Conservation (phyloP, 164 flowering plant species). For the Vitis amurensis region DNA sequence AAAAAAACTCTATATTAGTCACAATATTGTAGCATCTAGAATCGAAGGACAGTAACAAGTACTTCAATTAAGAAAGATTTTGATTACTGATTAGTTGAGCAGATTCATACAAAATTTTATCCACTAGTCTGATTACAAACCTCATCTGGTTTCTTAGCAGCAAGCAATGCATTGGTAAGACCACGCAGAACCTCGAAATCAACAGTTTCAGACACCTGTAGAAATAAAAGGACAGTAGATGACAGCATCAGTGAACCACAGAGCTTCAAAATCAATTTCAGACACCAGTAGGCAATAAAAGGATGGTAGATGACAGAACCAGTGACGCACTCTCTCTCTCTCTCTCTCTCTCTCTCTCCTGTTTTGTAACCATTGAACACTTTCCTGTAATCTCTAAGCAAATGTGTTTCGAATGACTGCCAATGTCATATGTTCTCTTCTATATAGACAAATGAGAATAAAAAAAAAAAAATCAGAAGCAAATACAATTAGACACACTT, state of each 20-base stretch:
- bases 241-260: not conserved
- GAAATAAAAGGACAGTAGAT: conserved; percentile 11
- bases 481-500: too few species aligned
- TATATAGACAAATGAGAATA: too few species aligned
- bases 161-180: conserved; percentile 78
- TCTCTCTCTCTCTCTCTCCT: too few species aligned
- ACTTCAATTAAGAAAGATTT: too few species aligned
- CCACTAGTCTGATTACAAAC: conserved; percentile 34
- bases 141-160: conserved; percentile 90
- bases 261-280: conserved; percentile 52
- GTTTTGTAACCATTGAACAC: too few species aligned
- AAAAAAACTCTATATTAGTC: too few species aligned
- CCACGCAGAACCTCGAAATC: conserved; percentile 79
- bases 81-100: not conserved
- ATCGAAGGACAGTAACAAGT: too few species aligned
- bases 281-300: conserved; percentile 45
- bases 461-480: too few species aligned
- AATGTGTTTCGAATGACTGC: too few species aligned
- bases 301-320: conserved; percentile 2
- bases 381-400: too few species aligned
- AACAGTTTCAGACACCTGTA: conserved; percentile 52
- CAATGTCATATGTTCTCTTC: too few species aligned
- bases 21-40: too few species aligned
- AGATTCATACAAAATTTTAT: not conserved
- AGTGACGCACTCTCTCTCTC: not conserved